Evolutionary conservation across 2,329 filamentous ascomycete genomes (phyloP).

Genomic region (Nannizziopsis arthrosporioides): DNA sequence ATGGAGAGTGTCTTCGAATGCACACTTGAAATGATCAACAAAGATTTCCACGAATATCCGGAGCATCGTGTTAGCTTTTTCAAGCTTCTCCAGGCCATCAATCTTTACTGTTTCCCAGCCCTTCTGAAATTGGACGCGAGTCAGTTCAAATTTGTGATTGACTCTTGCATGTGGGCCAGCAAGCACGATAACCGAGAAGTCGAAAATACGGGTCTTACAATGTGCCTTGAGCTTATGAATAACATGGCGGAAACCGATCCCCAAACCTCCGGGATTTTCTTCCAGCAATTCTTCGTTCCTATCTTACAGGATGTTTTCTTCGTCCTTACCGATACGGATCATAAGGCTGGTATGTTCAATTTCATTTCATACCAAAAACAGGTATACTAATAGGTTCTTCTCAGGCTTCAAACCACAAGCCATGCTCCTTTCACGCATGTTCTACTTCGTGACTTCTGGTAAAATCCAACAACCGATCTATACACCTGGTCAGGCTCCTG

Average conservation of each 20-base stretch:
- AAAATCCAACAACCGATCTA: conserved; percentile 94
- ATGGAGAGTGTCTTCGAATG: conserved; percentile 99
- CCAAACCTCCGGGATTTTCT: conserved; percentile 83
- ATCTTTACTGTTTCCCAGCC: conserved; percentile 91
- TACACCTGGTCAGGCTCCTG: conserved; percentile 64
- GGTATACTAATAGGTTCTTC: conserved; percentile 7
- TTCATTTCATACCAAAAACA: not conserved
- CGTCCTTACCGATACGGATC: conserved; percentile 90
- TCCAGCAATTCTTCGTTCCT: conserved; percentile 91
- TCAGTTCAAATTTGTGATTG: conserved; percentile 98
- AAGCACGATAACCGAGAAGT: conserved; percentile 99
- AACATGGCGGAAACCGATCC: conserved; percentile 91
- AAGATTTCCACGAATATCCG: conserved; percentile 98
- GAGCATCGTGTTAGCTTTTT: conserved; percentile 99
- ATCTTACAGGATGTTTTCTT: conserved; percentile 98
- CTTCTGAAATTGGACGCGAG: conserved; percentile 86
- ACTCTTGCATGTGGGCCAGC: conserved; percentile 99
- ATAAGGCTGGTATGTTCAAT: conserved; percentile 62
- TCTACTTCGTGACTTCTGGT: conserved; percentile 80
- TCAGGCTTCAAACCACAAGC: conserved; percentile 89
- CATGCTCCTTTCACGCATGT: conserved; percentile 84
- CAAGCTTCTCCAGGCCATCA: conserved; percentile 90
- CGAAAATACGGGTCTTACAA: conserved; percentile 88
- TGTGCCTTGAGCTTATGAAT: conserved; percentile 94
- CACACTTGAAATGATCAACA: conserved; percentile 99